Conservation (phyloP, 345 rosid species). For the Litchi chinensis region DNA sequence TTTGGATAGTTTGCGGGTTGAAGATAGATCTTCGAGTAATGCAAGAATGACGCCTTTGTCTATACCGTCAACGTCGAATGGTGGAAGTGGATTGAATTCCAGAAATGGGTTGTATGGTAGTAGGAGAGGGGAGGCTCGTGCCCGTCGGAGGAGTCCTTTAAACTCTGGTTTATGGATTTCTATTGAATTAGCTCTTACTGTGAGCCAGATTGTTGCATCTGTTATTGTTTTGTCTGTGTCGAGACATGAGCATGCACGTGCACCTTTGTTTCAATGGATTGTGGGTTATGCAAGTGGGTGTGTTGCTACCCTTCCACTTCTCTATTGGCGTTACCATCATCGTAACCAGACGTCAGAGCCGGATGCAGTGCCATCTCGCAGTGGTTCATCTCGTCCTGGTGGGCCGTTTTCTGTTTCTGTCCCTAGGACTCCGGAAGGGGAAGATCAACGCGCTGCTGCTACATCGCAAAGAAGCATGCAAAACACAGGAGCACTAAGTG, state of each 20-base stretch:
- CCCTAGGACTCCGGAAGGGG: conserved; percentile 67
- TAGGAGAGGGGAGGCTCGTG: conserved; percentile 64
- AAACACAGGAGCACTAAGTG: conserved; percentile 48
- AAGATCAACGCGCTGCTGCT: conserved; percentile 47
- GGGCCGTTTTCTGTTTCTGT: conserved; percentile 80
- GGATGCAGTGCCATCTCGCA: conserved; percentile 67
- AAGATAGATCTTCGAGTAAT: conserved; percentile 50
- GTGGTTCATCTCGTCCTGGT: conserved; percentile 57
- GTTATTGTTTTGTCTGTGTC: conserved; percentile 74
- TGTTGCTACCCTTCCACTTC: conserved; percentile 80
- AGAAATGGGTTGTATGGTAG: conserved; percentile 38
- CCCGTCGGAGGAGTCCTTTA: conserved; percentile 81
- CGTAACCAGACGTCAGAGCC: conserved; percentile 70
- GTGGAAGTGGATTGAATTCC: conserved; percentile 49
- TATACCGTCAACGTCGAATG: conserved; percentile 45
- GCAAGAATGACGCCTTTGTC: conserved; percentile 39
- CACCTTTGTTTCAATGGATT: conserved; percentile 84
- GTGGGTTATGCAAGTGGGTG: conserved; percentile 94
- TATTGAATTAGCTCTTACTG: conserved; percentile 71
- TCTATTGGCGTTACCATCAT: conserved; percentile 84
- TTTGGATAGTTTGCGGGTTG: conserved; percentile 51
- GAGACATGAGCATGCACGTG: conserved; percentile 73
- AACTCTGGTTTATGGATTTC: conserved; percentile 97
- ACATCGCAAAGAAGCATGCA: conserved; percentile 62
- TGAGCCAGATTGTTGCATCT: conserved; percentile 89